Base-by-base conservation (phyloP, 2,329 filamentous ascomycete genomes). In the Beauveria sp. region DNA sequence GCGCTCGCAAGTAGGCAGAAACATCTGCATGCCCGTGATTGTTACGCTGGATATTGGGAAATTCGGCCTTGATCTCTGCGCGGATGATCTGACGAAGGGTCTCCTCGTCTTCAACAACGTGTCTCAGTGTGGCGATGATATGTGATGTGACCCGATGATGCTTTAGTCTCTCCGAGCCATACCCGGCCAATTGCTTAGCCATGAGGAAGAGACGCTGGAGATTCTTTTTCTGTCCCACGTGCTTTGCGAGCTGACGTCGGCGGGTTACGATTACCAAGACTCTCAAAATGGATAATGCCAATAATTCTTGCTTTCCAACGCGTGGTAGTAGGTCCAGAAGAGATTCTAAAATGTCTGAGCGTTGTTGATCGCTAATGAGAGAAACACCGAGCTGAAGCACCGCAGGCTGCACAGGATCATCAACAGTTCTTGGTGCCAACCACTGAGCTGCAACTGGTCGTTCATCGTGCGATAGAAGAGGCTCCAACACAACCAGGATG, bases 81-180 rank as follows among this genome's bases (percentile, higher is more conserved):
- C 88, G 84, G 89, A 99, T 97, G 63, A 96, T 87, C 70, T 97
- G 91, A 66, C 90, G 91, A 63, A 97, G 83, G 2, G 89, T 94
- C 20, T 92, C 88, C 55, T 96, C 91, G 69, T 99, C 96, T 74
- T 99, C 94, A 59, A 97, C 85, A 65, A 99, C 88, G 70, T 99
- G 94, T 46, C 96, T 87, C 48, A 99, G 78, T 57, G 97, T 88
- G 14, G 93, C 83, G 82, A 97, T 88, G 68, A 96, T 88, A 61
- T 88, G 83, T 24, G 79, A 73, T 3, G 79, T 77, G 44, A 84
- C 75, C 58, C 77, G 78, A 2, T 77, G 79, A 46, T 81, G 79
- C 63, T 77, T 80, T 10, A 99, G 82, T 59, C 88, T 87, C 59
- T 89, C 84, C 34, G 91, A 90, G 7, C 90, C 89, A 34, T 86